Evolutionary conservation across 306 rosid genomes (phyloP), one percentile per base, ranked within the genome.

Genomic region (Vigna trinervia): DNA sequence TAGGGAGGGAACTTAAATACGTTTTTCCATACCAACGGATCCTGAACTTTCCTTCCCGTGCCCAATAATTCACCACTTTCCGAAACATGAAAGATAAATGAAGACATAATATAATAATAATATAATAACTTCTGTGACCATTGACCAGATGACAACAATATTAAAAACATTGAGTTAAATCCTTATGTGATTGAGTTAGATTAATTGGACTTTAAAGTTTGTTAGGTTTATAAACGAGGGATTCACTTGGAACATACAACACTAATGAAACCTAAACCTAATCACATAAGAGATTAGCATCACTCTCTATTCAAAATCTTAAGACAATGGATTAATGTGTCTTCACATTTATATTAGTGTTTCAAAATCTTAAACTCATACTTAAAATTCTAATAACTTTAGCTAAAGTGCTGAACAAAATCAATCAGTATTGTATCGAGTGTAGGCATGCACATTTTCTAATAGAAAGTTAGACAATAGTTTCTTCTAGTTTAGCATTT

Each of bases 131-230:
- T 1, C 23, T 14, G 48, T 63, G 48, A 36, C 26, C 28, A 32
- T 1, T 32, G 38, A 26, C 4, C 65, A 59, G 65, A 36, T 13
- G 41, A 30, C 66, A 28, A 36, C 70, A 64, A 38, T n/a, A 61
- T 26, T 58, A 58, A 60, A 61, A 36, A 36, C 69, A 8, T 63
- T n/a, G 23, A 63, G 69, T 63, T 63, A 63, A n/a, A 36, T 63
- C 48, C 5, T 36, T 14, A n/a, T 38, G 13, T 15, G 1, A 5
- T 10, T 62, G 36, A 36, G 4, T 34, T 61, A 61, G 12, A 13
- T 61, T 14, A 62, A 14, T n/a, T 34, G 8, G 15, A 23, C 28
- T 23, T 23, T 23, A 23, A 23, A 23, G 28, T 23, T 23, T 23
- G 28, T 23, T 2, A 23, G 2, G 28, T 23, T 23, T 23, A 23